Conservation (phyloP, 139 green algal species). For the Desmodesmus armatus region DNA sequence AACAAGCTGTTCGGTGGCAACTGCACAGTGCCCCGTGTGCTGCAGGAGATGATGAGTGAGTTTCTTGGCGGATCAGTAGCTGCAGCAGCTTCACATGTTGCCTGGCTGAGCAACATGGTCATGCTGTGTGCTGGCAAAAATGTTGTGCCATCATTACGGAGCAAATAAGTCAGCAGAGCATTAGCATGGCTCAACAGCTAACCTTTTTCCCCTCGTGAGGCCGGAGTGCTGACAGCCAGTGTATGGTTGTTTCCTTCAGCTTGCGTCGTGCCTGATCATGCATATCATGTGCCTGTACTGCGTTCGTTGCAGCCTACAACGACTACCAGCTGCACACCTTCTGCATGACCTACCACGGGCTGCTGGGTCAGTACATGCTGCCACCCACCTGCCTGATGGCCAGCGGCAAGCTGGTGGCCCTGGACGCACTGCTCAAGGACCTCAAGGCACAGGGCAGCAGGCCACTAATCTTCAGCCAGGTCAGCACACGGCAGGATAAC, state of each 20-base stretch:
- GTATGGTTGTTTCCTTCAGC: too few species aligned
- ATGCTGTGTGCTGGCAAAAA: too few species aligned
- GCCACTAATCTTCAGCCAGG: constrained; percentile 89
- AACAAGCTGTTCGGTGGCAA: constrained; percentile 70
- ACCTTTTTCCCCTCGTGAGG: too few species aligned
- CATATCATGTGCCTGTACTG: background rate
- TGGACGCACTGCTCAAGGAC: constrained; percentile 71
- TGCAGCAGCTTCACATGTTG: too few species aligned
- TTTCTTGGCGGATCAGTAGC: too few species aligned
- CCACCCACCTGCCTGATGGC: constrained; percentile 50
- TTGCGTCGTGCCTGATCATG: too few species aligned
- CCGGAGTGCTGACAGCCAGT: too few species aligned
- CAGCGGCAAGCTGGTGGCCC: constrained; percentile 60
- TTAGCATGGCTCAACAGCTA: too few species aligned
- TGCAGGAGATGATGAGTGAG: constrained; percentile 62
- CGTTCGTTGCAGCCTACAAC: constrained; percentile 61
- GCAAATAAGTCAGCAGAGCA: too few species aligned
- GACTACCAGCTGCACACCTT: constrained; percentile 89
- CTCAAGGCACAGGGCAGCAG: constrained; percentile 73
- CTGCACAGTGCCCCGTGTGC: constrained; percentile 70
- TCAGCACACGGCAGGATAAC: too few species aligned
- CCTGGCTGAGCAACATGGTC: too few species aligned
- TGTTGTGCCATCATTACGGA: too few species aligned
- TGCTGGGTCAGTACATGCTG: constrained; percentile 60
- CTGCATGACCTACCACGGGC: constrained; percentile 42